Base-by-base conservation (phyloP, 73 alveolate species). In the Blepharisma stoltei region DNA sequence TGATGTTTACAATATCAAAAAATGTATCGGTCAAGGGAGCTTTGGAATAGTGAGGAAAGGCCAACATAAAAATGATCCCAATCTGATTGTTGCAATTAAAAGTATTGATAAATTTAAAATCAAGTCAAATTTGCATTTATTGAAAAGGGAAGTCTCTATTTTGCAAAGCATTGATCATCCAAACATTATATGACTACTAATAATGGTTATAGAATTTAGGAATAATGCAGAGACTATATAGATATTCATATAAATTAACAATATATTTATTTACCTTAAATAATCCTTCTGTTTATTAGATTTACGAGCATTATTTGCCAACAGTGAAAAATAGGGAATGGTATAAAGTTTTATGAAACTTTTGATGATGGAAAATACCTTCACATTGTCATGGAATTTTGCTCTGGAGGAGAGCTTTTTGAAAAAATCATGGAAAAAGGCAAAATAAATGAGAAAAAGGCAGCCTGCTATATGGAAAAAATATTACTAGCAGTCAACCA, bases 351-450 rank as follows among this genome's bases (percentile, higher is more conserved):
- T 83, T 87, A 87, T 83, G 94, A 87, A 71, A 80, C 88, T 0
- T 87, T 76, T 78, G 89, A 87, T 70, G 94, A 87, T 78, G 82
- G 70, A 49, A 78, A 60, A 23, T 82, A 77, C 44, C 77, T 83
- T 55, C 91, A 87, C 80, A 87, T 87, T 14, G 94, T 87, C 6
- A 87, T 83, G 91, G 94, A 87, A 83, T 78, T 83, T 60, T 87
- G 94, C 60, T 65, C 52, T 55, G 94, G 94, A 78, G 88, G 88
- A 60, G 94, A 87, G 77, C 71, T 87, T 47, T 71, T 83, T 41
- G 71, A 78, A 37, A 67, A 83, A 54, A 83, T 87, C 84, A 76
- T 52, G n/a, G 37, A 78, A 54, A 66, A 71, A 47, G 94, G 94
- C 1, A 41, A 48, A 47, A 78, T 87, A 65, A 80, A 77, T 67